Conservation (phyloP, 2,329 filamentous ascomycete genomes). For the Aureobasidium sp. region DNA sequence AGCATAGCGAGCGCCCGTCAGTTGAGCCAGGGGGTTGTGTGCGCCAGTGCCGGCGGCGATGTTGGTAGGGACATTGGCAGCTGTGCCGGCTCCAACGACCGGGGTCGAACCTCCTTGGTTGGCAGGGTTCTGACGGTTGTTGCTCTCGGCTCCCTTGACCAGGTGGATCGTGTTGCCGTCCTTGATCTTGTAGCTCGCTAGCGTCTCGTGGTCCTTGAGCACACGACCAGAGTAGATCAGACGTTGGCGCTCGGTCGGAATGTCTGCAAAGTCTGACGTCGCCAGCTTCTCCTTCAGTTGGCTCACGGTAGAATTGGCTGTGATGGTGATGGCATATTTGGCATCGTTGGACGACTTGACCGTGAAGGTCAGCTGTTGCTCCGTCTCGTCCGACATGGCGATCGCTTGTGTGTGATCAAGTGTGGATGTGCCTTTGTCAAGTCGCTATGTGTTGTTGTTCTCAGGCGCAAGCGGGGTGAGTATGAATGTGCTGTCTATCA, state of each 20-base stretch:
- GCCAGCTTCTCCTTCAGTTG: conserved; percentile 89
- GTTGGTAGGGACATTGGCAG: conserved; percentile 62
- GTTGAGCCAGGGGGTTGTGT: conserved; percentile 80
- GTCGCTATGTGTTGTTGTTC: neutral
- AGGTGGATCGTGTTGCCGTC: conserved; percentile 91
- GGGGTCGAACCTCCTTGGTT: conserved; percentile 39
- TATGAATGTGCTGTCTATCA: neutral
- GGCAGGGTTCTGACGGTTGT: conserved; percentile 54
- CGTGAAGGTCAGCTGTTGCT: conserved; percentile 85
- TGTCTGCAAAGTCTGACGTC: conserved; percentile 72
- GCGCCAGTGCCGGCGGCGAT: conserved; percentile 71
- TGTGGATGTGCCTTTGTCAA: neutral
- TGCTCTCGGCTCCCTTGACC: conserved; percentile 93
- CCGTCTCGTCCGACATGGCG: conserved; percentile 56
- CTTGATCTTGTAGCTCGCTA: conserved; percentile 90
- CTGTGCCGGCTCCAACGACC: conserved; percentile 34
- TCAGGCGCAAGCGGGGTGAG: neutral
- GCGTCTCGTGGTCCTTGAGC: conserved; percentile 85
- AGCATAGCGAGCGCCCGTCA: conserved; percentile 90
- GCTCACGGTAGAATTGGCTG: conserved; percentile 66
- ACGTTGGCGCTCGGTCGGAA: conserved; percentile 81
- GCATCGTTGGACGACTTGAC: conserved; percentile 93
- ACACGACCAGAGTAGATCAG: conserved; percentile 97
- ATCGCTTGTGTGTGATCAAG: neutral
- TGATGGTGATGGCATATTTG: conserved; percentile 75